phyloP scores from a whole-genome alignment of 306 rosid species.

The Fagus sylvatica region DNA sequence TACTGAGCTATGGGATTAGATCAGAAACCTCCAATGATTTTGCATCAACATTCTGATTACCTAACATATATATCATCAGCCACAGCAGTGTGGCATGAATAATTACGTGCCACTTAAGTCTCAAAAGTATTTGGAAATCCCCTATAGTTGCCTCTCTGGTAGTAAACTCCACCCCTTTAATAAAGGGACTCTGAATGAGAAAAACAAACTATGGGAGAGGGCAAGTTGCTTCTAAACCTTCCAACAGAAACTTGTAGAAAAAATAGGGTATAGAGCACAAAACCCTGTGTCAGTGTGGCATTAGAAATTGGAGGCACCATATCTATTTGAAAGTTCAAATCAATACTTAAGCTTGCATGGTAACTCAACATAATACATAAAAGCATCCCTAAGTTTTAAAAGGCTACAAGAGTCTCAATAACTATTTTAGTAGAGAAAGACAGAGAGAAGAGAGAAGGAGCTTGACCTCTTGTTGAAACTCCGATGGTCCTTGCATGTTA shows the following conservation, averaged over 20 bases:
- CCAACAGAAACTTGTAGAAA: neutral
- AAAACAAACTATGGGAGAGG: neutral
- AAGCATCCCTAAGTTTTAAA: neutral
- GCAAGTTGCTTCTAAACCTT: neutral
- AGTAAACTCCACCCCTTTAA: neutral
- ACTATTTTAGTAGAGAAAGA: constrained; percentile 16
- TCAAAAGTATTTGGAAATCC: too few species aligned
- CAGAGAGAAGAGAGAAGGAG: neutral
- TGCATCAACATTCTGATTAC: neutral
- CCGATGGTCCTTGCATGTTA: constrained; percentile 59
- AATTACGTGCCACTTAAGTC: too few species aligned
- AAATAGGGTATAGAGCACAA: neutral
- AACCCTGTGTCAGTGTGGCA: neutral
- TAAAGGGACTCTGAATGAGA: neutral
- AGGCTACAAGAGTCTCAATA: constrained; percentile 3
- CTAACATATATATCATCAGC: neutral
- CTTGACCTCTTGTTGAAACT: constrained; percentile 76
- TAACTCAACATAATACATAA: neutral
- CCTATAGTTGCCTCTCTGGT: neutral
- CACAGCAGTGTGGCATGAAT: neutral
- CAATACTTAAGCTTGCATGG: neutral
- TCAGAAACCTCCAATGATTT: neutral
- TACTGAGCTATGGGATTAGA: neutral
- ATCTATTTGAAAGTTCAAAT: neutral
- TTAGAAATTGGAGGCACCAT: neutral